Conservation (phyloP, 345 rosid species). For the Lepidium didymum region DNA sequence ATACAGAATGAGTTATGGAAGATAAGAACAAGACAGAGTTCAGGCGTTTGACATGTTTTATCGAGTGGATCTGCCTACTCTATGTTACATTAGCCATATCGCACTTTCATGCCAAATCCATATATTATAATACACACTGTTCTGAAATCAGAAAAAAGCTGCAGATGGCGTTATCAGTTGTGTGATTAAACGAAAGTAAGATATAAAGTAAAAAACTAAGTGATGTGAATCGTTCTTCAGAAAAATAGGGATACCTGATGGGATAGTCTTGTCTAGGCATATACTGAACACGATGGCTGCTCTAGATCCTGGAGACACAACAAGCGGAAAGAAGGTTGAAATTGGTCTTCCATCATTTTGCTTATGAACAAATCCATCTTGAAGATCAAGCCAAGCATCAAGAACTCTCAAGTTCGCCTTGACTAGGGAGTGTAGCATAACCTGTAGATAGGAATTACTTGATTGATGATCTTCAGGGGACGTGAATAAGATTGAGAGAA, state of each 20-base stretch:
- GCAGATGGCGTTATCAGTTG: slow-evolving; percentile 1
- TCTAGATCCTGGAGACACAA: slow-evolving; percentile 70
- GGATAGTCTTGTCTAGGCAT: slow-evolving; percentile 43
- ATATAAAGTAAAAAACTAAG: neutral
- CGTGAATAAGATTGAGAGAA: neutral
- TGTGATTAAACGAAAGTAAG: neutral
- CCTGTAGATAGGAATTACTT: slow-evolving; percentile 37
- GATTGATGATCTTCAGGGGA: neutral
- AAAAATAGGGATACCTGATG: slow-evolving; percentile 42
- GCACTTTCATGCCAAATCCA: neutral
- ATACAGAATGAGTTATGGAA: neutral
- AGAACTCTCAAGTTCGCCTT: slow-evolving; percentile 71
- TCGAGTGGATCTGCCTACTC: neutral
- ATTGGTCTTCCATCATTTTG: slow-evolving; percentile 73
- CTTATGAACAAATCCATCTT: slow-evolving; percentile 82
- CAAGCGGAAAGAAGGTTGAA: slow-evolving; percentile 71
- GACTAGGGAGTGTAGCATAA: slow-evolving; percentile 82
- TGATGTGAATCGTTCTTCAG: neutral
- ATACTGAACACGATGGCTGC: slow-evolving; percentile 74
- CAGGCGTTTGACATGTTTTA: neutral
- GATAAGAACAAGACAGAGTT: neutral
- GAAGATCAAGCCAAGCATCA: slow-evolving; percentile 95
- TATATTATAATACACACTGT: neutral
- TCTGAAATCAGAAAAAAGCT: slow-evolving; percentile 4
- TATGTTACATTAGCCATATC: neutral